A percentile compares a stretch with the other conserved stretches of the same genome.
Evolutionary conservation across 148 eudicot genomes (phyloP).

Genomic region (Chenopodium formosanum): DNA sequence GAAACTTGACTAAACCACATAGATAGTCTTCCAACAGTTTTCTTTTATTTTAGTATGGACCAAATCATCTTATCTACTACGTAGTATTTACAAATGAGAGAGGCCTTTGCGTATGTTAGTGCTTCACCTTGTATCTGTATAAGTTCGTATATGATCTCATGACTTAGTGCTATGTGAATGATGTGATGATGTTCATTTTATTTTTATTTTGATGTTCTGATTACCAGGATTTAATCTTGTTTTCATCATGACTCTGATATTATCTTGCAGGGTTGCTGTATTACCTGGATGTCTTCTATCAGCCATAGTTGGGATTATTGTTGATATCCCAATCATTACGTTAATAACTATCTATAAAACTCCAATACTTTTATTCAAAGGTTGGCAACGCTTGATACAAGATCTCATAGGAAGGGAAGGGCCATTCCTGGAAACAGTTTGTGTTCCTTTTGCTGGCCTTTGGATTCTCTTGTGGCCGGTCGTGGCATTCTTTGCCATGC

Average conservation of each 20-base stretch:
- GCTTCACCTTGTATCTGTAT: not conserved
- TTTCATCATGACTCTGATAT: not conserved
- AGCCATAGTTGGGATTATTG: slow-evolving; percentile 26
- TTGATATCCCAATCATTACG: slow-evolving; percentile 19
- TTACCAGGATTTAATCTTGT: not conserved
- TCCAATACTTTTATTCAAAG: slow-evolving; percentile 28
- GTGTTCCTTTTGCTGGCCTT: slow-evolving; percentile 31
- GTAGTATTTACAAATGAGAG: not conserved
- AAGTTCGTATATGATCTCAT: not conserved
- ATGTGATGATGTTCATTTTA: not conserved
- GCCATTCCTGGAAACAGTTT: slow-evolving; percentile 31
- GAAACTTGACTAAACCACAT: not conserved
- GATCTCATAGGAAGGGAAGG: slow-evolving; percentile 36
- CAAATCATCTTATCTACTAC: too few relatives aligned
- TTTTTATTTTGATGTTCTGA: not conserved
- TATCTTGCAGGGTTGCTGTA: slow-evolving; percentile 14
- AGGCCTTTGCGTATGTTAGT: not conserved
- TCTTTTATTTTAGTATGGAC: not conserved
- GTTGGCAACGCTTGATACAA: slow-evolving; percentile 34
- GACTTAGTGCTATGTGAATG: not conserved
- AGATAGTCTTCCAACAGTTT: not conserved
- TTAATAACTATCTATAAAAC: slow-evolving; percentile 26
- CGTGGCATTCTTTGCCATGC: slow-evolving; percentile 10
- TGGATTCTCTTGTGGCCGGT: slow-evolving; percentile 30
- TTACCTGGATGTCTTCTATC: slow-evolving; percentile 30